phyloP scores from a whole-genome alignment of 768 basidiomycete species.

The Leccinellum albellum region DNA sequence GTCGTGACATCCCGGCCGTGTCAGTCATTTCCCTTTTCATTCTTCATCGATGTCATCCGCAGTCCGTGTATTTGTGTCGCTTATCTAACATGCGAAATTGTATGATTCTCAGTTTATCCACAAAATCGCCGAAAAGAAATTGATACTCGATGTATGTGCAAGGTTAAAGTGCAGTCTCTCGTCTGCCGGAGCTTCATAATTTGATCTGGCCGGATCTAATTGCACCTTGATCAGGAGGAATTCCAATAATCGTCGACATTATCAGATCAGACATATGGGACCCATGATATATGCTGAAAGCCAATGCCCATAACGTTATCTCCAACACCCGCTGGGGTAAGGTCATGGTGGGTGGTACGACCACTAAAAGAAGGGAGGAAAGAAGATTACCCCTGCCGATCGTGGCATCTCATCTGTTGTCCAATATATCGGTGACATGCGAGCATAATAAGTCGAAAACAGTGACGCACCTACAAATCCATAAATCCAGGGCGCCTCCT shows the following conservation, averaged over 20 bases:
- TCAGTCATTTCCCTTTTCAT: neutral
- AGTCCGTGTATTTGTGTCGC: neutral
- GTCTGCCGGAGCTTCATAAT: neutral
- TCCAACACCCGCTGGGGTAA: neutral
- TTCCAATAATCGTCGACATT: neutral
- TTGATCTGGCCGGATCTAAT: neutral
- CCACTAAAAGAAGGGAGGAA: neutral
- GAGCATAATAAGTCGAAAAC: neutral
- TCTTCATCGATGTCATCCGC: neutral
- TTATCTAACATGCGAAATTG: neutral
- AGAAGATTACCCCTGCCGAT: neutral
- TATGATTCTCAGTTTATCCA: neutral
- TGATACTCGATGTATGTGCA: neutral
- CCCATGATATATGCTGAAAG: no score
- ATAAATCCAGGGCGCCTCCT: no score
- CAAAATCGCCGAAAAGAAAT: neutral
- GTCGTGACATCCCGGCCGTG: neutral
- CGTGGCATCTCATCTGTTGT: neutral
- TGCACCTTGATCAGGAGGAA: neutral
- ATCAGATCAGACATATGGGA: neutral
- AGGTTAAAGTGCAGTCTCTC: neutral
- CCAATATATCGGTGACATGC: neutral
- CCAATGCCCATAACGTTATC: no score
- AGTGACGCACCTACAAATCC: neutral
- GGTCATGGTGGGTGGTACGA: neutral